Base-by-base conservation (phyloP, 2,329 filamentous ascomycete genomes). In the Apiospora aurea region DNA sequence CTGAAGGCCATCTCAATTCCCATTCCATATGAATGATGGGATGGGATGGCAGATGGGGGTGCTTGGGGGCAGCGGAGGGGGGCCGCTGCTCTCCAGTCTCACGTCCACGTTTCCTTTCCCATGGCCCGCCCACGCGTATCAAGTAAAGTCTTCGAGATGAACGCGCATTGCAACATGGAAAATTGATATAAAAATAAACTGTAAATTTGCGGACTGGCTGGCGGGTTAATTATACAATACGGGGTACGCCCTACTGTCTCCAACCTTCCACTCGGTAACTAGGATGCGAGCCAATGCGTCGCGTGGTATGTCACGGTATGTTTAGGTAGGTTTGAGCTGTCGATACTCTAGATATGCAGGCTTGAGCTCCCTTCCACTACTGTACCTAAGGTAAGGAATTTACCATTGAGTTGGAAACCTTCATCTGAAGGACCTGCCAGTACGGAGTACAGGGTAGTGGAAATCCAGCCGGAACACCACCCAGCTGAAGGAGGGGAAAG, bases 41-140 rank as follows among this genome's bases (percentile, higher is more conserved):
- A 57, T 29, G 51, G 51, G 51, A 26, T 8, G 21, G 47, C 26
- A 29, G 26, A 29, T 29, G 21, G 47, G 46, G 51, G 34, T 5
- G 51, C 51, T 57, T 57, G 51, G 49, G 49, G 49, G 49, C n/a
- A 53, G 24, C n/a, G n/a, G n/a, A n/a, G 51, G 24, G 51, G 51
- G 51, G 51, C 51, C 18, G 11, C 11, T 26, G 51, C 51, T 21
- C 34, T 64, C 57, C 34, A 41, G 57, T 64, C 57, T 34, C 57
- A 64, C 57, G 57, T 64, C 57, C 57, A 64, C 57, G 57, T 64
- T 64, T 49, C 46, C 57, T 64, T 64, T 49, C 46, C 57, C 57
- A 41, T 41, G 29, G 21, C 57, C 57, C 57, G 57, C 57, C 57
- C 34, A 47, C 18, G 8, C 46, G 46, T 49, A 5, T n/a, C 46